These are phyloP conservation scores for Auriscalpium vulgare DNA, from an alignment of 768 basidiomycete genomes.

Conservation along the genomic window DNA sequence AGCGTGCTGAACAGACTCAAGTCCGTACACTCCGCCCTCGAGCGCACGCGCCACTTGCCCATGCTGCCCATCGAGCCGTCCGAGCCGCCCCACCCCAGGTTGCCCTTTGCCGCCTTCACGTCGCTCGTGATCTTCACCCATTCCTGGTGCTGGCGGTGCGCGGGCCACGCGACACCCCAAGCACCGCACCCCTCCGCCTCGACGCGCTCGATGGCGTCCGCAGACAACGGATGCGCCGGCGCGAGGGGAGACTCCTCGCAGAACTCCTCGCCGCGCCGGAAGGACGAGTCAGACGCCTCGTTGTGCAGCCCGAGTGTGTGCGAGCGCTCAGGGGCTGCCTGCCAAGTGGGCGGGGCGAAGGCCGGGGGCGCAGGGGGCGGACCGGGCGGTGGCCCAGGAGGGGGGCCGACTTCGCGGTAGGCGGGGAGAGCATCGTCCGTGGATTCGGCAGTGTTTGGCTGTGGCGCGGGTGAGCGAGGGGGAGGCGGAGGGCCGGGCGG, in stretches of 20 bases:
- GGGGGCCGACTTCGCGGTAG: neutral
- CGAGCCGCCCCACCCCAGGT: too few relatives aligned
- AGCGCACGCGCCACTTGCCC: conserved; percentile 35
- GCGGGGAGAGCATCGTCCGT: too few relatives aligned
- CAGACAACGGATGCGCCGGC: conserved; percentile 40
- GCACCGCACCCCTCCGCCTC: conserved; percentile 35
- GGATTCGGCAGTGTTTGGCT: too few relatives aligned
- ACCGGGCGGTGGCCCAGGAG: neutral
- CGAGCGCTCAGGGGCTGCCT: conserved; percentile 47
- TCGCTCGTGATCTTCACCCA: conserved; percentile 22
- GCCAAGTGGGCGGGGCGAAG: conserved; percentile 46
- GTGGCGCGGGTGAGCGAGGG: too few relatives aligned
- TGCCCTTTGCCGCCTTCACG: conserved; percentile 16
- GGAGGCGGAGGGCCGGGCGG: neutral
- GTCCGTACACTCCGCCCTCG: conserved; percentile 35
- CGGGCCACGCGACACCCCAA: conserved; percentile 44
- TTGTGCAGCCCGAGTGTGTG: conserved; percentile 40
- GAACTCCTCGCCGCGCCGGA: conserved; percentile 41
- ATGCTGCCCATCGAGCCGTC: conserved; percentile 19
- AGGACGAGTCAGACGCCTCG: conserved; percentile 55
- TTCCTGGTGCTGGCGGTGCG: conserved; percentile 27
- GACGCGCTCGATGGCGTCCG: conserved; percentile 46
- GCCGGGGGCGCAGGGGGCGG: neutral
- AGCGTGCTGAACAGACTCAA: conserved; percentile 50
- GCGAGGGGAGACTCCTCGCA: conserved; percentile 34